These are phyloP conservation scores for Emergomyces pasteurianus DNA, from an alignment of 2,329 filamentous ascomycete genomes.

Conservation along the genomic window DNA sequence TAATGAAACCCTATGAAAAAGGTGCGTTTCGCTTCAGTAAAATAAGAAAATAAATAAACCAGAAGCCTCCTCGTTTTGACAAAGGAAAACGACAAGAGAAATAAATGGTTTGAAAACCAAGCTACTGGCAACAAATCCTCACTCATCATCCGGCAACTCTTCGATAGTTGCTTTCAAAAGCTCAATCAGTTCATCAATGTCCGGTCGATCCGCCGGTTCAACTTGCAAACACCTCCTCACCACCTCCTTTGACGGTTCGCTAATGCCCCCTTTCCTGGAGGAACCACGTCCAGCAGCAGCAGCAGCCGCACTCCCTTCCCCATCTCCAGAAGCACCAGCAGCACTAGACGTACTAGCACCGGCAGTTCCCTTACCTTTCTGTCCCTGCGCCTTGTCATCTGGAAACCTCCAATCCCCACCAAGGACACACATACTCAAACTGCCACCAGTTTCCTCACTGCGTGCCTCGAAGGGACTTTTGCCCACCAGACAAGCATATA, in stretches of 20 bases:
- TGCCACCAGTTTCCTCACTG: slow-evolving; percentile 90
- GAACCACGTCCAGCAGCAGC: slow-evolving; percentile 16
- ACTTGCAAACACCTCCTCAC: slow-evolving; percentile 77
- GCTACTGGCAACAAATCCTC: not conserved
- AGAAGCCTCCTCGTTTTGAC: not conserved
- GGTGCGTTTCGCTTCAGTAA: not conserved
- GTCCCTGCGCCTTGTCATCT: slow-evolving; percentile 55
- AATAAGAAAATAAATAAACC: not conserved
- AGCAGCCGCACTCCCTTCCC: slow-evolving; percentile 14
- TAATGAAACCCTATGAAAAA: not conserved
- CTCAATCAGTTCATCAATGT: slow-evolving; percentile 69
- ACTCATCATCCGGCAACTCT: slow-evolving; percentile 7
- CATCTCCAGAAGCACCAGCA: slow-evolving; percentile 18
- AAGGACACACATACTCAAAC: slow-evolving; percentile 79
- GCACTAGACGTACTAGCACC: slow-evolving; percentile 8
- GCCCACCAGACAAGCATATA: slow-evolving; percentile 91
- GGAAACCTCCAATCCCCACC: slow-evolving; percentile 96
- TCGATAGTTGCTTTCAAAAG: slow-evolving; percentile 65
- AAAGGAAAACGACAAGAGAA: not conserved
- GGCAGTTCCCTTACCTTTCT: slow-evolving; percentile 39
- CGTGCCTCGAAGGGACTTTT: slow-evolving; percentile 96
- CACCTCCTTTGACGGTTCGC: slow-evolving; percentile 72
- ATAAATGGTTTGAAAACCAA: no score
- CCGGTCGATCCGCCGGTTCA: slow-evolving; percentile 76
- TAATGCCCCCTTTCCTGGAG: slow-evolving; percentile 40